Percentiles rank a stretch among this genome's conserved stretches.
Evolutionary conservation across 1,284 basidiomycete genomes (phyloP).

Genomic region (Cryptococcus maquisensis): DNA sequence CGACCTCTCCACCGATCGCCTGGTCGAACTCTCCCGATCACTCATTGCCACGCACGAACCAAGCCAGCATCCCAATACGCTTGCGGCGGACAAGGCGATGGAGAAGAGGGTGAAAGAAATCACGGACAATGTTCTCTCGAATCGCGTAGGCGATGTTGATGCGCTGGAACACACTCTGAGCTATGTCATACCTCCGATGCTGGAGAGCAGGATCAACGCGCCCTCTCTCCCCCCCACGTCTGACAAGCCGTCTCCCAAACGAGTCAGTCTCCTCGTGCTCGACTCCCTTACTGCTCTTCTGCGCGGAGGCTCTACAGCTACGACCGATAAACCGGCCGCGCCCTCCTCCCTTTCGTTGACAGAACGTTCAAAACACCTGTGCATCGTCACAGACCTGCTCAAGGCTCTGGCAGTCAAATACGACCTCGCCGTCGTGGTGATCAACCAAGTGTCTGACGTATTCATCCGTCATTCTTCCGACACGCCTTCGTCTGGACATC

Average conservation of each 20-base stretch:
- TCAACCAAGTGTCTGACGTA: slow-evolving; percentile 82
- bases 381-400: slow-evolving; percentile 62
- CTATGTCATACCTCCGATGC: slow-evolving; percentile 60
- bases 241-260: slow-evolving; percentile 5
- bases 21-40: slow-evolving; percentile 42
- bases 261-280: slow-evolving; percentile 62
- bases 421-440: slow-evolving; percentile 67
- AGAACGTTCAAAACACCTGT: slow-evolving; percentile 65
- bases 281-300: slow-evolving; percentile 80
- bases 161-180: slow-evolving; percentile 65
- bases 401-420: slow-evolving; percentile 63
- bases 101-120: slow-evolving; percentile 27
- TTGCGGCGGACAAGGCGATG: neutral
- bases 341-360: slow-evolving; percentile 49
- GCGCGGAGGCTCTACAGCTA: slow-evolving; percentile 48
- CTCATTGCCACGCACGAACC: neutral
- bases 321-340: slow-evolving; percentile 3
- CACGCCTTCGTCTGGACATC: neutral
- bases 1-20: slow-evolving; percentile 63
- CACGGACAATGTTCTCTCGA: slow-evolving; percentile 65
- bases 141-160: slow-evolving; percentile 57
- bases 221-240: neutral
- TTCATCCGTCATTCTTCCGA: slow-evolving; percentile 47
- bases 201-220: slow-evolving; percentile 36
- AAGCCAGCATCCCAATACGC: too few relatives aligned